phyloP scores from a whole-genome alignment of 225 moss, liverwort and hornwort species.

The Ulota crispa region DNA sequence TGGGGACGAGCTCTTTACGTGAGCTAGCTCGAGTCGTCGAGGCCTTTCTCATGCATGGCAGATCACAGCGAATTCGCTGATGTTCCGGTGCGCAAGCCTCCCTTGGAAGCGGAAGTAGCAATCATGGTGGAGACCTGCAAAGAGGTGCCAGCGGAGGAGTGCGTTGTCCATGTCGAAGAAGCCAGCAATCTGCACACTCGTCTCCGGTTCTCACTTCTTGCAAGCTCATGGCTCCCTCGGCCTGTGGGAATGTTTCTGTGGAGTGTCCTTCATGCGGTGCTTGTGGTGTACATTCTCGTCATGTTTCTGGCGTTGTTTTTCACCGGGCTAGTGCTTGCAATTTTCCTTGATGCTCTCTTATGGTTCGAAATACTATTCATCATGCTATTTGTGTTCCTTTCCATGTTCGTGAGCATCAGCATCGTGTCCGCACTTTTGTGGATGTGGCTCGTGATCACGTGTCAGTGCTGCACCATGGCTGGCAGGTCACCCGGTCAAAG shows the following conservation, averaged over 20 bases:
- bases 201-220: neutral
- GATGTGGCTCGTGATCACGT: neutral
- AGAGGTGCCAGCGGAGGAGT: neutral
- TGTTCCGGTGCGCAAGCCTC: neutral
- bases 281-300: neutral
- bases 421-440: neutral
- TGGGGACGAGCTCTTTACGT: too few species aligned
- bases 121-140: neutral
- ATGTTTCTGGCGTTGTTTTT: neutral
- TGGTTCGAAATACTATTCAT: fast-evolving
- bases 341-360: neutral
- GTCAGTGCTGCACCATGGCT: neutral
- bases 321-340: too few species aligned
- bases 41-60: neutral
- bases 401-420: fast-evolving
- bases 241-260: neutral
- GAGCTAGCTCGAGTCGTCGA: too few species aligned
- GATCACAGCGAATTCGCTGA: neutral
- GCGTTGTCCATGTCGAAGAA: neutral
- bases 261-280: neutral
- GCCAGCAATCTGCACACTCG: neutral
- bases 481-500: neutral
- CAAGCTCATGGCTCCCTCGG: neutral
- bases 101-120: neutral
- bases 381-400: fast-evolving